Conservation (phyloP, 345 rosid genomes). For the Eutrema heterophyllum region DNA sequence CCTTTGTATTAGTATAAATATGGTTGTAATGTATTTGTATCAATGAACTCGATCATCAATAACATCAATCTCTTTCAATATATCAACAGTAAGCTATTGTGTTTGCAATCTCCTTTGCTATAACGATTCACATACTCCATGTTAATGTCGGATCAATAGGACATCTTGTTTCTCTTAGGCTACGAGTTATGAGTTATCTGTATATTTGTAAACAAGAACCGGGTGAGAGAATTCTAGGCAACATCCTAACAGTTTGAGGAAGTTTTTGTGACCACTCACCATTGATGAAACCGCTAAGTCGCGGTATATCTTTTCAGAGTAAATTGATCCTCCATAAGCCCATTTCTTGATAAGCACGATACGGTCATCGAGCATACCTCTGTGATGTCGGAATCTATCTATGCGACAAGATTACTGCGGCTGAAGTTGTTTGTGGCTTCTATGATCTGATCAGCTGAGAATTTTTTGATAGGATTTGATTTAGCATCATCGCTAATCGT, state of each 20-base stretch:
- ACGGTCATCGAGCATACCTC: neutral
- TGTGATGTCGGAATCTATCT: conserved; percentile 5
- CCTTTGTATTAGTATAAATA: no score
- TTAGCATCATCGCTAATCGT: neutral
- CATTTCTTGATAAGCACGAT: conserved; percentile 18
- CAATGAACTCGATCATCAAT: no score
- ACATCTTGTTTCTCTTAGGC: neutral
- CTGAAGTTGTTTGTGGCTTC: conserved; percentile 10
- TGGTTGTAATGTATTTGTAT: no score
- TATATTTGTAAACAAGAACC: neutral
- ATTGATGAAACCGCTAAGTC: conserved; percentile 8
- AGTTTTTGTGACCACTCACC: conserved; percentile 12
- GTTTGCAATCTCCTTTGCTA: conserved; percentile 17
- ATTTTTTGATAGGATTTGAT: neutral
- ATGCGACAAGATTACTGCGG: conserved; percentile 4
- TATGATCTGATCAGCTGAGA: neutral
- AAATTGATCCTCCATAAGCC: conserved; percentile 15
- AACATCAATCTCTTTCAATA: no score
- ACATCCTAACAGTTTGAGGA: conserved; percentile 10
- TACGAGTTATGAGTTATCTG: conserved; percentile 8
- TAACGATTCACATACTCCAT: conserved; percentile 9
- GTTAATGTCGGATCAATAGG: conserved; percentile 9
- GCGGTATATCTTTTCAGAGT: conserved; percentile 3
- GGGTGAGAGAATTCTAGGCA: conserved; percentile 7
- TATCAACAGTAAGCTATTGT: conserved; percentile 8